Evolutionary conservation across 208 protist genomes (phyloP).

Genomic region (Tritrichomonas musculus): DNA sequence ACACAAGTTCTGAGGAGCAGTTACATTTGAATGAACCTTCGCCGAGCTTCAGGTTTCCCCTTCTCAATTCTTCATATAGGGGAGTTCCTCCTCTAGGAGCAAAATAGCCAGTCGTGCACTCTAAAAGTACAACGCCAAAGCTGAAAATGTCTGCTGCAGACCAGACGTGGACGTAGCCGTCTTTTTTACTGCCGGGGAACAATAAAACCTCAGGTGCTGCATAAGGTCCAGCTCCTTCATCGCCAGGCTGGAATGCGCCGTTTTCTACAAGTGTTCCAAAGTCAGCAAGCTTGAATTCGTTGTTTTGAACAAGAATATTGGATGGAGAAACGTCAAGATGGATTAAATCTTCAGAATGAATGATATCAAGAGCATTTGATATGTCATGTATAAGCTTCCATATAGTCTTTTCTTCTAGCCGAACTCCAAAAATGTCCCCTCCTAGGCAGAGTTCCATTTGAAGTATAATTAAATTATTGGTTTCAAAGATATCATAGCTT

Average conservation of each 20-base stretch:
- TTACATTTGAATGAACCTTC: not conserved
- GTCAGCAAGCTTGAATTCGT: not conserved
- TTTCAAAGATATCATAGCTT: not conserved
- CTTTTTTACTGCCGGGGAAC: not conserved
- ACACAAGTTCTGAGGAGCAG: not conserved
- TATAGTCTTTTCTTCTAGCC: not conserved
- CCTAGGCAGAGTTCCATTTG: not conserved
- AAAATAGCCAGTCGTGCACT: not conserved
- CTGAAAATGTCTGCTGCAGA: slow-evolving; percentile 3
- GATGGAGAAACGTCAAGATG: not conserved
- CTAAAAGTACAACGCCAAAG: not conserved
- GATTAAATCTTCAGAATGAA: not conserved
- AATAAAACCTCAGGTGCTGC: not conserved
- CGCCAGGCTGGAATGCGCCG: not conserved
- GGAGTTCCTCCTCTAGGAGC: not conserved
- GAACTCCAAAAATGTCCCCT: not conserved
- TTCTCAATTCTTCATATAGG: not conserved
- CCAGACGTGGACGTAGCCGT: not conserved
- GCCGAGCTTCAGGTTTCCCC: not conserved
- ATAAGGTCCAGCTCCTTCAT: not conserved
- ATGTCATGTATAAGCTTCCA: slow-evolving; percentile 17
- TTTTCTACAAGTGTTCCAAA: not conserved
- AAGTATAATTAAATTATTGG: not conserved
- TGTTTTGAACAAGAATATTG: not conserved
- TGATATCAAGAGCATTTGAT: not conserved